phyloP scores from a whole-genome alignment of 805 yeast genomes.

The Groenewaldozyma tartarivorans region DNA sequence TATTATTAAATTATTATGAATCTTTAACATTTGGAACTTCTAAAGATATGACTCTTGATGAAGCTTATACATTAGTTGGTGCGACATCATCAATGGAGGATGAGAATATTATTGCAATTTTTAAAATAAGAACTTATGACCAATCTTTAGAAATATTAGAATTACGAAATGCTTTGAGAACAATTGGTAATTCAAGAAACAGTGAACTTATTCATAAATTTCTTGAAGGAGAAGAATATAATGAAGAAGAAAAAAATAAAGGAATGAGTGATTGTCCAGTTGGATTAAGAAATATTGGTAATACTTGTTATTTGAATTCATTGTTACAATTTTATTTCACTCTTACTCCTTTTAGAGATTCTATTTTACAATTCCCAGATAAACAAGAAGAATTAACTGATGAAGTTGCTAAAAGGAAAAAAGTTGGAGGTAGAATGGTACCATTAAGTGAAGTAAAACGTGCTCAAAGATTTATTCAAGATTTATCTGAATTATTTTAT shows the following conservation, averaged over 20 bases:
- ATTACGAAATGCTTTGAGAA: conserved; percentile 48
- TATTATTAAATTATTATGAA: conserved; percentile 25
- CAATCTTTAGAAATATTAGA: conserved; percentile 41
- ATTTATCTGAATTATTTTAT: conserved; percentile 57
- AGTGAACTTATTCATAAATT: conserved; percentile 49
- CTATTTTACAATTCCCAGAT: conserved; percentile 41
- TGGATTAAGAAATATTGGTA: conserved; percentile 90
- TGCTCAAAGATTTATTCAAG: conserved; percentile 71
- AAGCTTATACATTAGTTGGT: conserved; percentile 43
- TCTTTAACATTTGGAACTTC: conserved; percentile 9
- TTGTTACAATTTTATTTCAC: conserved; percentile 84
- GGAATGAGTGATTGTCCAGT: conserved; percentile 53
- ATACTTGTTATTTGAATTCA: conserved; percentile 90
- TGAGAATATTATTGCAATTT: conserved; percentile 42
- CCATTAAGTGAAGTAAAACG: conserved; percentile 71
- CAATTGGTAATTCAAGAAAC: conserved; percentile 44
- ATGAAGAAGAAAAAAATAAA: conserved; percentile 25
- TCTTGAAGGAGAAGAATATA: conserved; percentile 26
- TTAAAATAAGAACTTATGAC: conserved; percentile 38
- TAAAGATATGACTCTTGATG: conserved; percentile 22
- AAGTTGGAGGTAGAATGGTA: conserved; percentile 82
- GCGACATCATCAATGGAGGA: conserved; percentile 45
- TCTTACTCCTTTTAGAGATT: conserved; percentile 67
- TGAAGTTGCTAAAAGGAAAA: conserved; percentile 32
- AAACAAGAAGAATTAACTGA: conserved; percentile 10